A percentile compares a stretch with the other conserved stretches of the same genome.
Conservation (phyloP, 306 rosid species). For the Canavalia gladiata region DNA sequence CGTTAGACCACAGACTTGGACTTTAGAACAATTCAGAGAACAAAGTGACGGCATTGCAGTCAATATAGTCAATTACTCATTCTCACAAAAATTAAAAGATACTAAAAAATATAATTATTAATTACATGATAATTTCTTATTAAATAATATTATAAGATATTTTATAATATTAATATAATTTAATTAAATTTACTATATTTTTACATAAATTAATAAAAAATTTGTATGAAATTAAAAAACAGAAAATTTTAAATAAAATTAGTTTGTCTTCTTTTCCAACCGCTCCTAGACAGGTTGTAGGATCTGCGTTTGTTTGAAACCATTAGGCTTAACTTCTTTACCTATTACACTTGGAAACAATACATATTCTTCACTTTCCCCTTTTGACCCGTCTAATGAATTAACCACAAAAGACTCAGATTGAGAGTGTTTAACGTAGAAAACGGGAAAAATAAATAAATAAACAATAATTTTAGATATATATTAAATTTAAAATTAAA, state of each 20-base stretch:
- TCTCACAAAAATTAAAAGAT: background rate
- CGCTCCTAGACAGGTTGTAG: slow-evolving; percentile 21
- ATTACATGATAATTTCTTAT: too few relatives aligned
- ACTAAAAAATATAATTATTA: too few relatives aligned
- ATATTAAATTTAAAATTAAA: too few relatives aligned
- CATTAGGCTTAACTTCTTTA: background rate
- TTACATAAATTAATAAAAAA: too few relatives aligned
- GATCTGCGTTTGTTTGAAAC: slow-evolving; percentile 33
- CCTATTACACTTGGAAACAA: slow-evolving; percentile 26
- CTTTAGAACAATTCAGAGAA: slow-evolving; percentile 30
- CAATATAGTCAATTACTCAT: slow-evolving; percentile 42
- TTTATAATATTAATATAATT: too few relatives aligned
- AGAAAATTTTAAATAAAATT: background rate
- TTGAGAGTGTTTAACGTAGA: slow-evolving; percentile 14
- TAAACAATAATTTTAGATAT: background rate
- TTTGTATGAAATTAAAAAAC: too few relatives aligned
- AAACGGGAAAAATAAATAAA: background rate
- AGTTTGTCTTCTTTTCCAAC: background rate
- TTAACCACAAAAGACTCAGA: slow-evolving; percentile 13
- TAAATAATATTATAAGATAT: too few relatives aligned
- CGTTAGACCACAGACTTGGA: slow-evolving; percentile 61
- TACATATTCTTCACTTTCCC: slow-evolving; percentile 13
- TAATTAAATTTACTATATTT: too few relatives aligned
- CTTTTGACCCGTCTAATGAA: slow-evolving; percentile 47
- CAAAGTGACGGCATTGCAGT: slow-evolving; percentile 43